Evolutionary conservation across 176 grass and related monocot genomes (phyloP), one percentile per base, ranked within the genome.

Genomic region (Guadua angustifolia): DNA sequence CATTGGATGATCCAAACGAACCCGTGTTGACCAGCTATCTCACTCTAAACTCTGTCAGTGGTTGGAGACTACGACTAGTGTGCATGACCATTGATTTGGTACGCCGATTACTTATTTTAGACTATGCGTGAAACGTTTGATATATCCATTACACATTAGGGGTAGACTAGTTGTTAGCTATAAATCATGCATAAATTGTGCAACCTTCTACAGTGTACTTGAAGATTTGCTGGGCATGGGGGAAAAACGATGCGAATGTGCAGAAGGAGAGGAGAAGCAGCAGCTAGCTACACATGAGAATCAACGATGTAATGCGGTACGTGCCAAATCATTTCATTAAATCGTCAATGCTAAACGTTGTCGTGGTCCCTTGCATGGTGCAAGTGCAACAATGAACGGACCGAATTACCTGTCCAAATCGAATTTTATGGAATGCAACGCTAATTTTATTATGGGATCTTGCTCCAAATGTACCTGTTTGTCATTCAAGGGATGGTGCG

Each of bases 271-370:
- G 45, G 21, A 35, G 15, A 12, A 44, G 56, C 32, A 73, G 17
- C 13, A 29, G 75, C 16, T 74, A 59, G n/a, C n/a, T n/a, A n/a
- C 50, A 32, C 50, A 60, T n/a, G 40, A 61, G 63, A 80, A 61
- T 51, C 26, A 73, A 66, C 14, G 4, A n/a, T 22, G 58, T 49
- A 67, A 58, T 79, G 68, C 36, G 18, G 22, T 43, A 71, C 14
- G 44, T 61, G n/a, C 25, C 8, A 80, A 17, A 16, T 67, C 36
- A 8, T 73, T 58, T 38, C 14, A 58, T 10, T 16, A 16, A 47
- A 6, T 25, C 38, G 72, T 26, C 49, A 39, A 56, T n/a, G 26
- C 17, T 22, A 35, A 18, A 36, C 9, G 29, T 19, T 4, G 3
- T 39, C 6, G 39, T 62, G 38, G 56, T 29, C 29, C 29, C 29